Conservation (phyloP, 1,284 basidiomycete genomes). For the Violaceomyces palustris region DNA sequence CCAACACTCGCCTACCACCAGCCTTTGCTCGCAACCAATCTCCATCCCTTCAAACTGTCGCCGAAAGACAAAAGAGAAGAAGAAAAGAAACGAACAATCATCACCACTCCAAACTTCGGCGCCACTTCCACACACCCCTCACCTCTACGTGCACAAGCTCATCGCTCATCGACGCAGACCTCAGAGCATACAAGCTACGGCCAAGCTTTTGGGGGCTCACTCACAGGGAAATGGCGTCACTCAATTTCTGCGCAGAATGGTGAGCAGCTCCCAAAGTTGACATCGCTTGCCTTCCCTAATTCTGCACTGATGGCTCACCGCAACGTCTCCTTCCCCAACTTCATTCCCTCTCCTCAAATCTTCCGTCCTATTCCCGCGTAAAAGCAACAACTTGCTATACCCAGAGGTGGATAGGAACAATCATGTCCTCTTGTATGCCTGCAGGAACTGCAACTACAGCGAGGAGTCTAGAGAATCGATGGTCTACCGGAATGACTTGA, state of each 20-base stretch:
- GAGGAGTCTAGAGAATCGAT: slow-evolving; percentile 80
- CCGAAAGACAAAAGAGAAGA: no score
- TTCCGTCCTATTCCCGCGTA: slow-evolving; percentile 2
- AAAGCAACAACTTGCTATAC: slow-evolving; percentile 81
- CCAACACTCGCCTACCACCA: no score
- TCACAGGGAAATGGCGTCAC: slow-evolving; percentile 49
- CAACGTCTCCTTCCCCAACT: background rate
- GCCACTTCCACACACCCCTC: no score
- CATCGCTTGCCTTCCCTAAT: background rate
- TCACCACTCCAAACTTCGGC: no score
- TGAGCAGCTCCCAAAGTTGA: background rate
- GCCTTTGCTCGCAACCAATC: no score
- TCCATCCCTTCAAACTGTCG: no score
- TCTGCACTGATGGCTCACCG: background rate
- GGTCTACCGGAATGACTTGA: slow-evolving; percentile 87
- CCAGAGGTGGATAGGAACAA: slow-evolving; percentile 74
- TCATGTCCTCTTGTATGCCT: slow-evolving; percentile 82
- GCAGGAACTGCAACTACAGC: slow-evolving; percentile 83
- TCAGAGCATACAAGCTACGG: no score
- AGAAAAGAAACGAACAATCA: no score
- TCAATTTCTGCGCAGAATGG: slow-evolving; percentile 50
- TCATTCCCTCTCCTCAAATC: slow-evolving; percentile 4
- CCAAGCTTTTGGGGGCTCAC: no score
- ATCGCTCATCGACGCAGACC: no score
- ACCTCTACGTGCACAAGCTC: no score